Conservation (phyloP, 768 basidiomycete species). For the Kwoniella botswanensis region DNA sequence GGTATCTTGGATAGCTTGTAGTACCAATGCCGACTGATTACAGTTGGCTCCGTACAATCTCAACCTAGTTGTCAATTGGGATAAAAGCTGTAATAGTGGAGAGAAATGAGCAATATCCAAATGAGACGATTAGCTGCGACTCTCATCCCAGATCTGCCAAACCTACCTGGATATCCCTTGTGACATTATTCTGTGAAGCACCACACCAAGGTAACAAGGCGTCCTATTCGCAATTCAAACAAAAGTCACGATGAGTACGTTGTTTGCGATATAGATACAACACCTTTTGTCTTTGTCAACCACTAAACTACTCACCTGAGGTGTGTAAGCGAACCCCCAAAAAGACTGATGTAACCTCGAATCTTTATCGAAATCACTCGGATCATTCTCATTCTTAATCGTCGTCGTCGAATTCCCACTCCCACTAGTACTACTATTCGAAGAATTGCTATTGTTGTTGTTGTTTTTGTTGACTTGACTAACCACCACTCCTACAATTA, state of each 20-base stretch:
- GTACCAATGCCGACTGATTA: slow-evolving; percentile 61
- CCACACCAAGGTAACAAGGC: slow-evolving; percentile 46
- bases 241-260: background rate
- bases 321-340: slow-evolving; percentile 88
- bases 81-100: slow-evolving; percentile 66
- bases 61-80: slow-evolving; percentile 73
- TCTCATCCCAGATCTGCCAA: background rate
- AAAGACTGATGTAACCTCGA: slow-evolving; percentile 72
- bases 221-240: slow-evolving; percentile 19
- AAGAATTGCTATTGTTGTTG: too few species aligned
- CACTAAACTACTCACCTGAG: slow-evolving; percentile 56
- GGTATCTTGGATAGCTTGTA: slow-evolving; percentile 88
- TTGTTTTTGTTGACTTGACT: slow-evolving; percentile 62
- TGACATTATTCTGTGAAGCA: slow-evolving; percentile 52
- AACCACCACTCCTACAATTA: slow-evolving; percentile 71
- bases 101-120: background rate
- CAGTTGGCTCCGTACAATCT: slow-evolving; percentile 73
- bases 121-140: background rate
- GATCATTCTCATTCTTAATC: slow-evolving; percentile 67
- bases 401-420: slow-evolving; percentile 52
- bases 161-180: slow-evolving; percentile 52
- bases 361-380: slow-evolving; percentile 77
- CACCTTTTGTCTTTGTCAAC: too few species aligned
- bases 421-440: slow-evolving; percentile 34
- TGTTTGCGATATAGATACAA: too few species aligned